Evolutionary conservation across 2,329 filamentous ascomycete genomes (phyloP).

Genomic region (Penicillium brevicompactum): DNA sequence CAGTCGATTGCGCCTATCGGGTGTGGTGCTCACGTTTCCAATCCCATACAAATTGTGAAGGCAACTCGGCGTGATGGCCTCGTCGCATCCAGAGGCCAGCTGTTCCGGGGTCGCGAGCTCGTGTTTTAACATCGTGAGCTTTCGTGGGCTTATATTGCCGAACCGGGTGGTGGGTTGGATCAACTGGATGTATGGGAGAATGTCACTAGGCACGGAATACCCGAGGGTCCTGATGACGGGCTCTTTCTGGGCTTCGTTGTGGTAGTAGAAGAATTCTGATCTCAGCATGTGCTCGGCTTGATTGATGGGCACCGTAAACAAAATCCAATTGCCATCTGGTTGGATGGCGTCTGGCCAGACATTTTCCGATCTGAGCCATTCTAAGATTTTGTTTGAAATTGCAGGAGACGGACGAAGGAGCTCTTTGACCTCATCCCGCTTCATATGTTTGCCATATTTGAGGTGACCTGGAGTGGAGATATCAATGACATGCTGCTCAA

Average conservation of each 20-base stretch:
- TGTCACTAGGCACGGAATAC: slow-evolving; percentile 63
- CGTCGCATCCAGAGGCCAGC: slow-evolving; percentile 39
- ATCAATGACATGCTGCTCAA: slow-evolving; percentile 62
- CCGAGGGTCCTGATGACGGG: slow-evolving; percentile 57
- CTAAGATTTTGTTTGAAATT: slow-evolving; percentile 52
- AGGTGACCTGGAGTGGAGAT: slow-evolving; percentile 63
- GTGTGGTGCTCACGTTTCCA: slow-evolving; percentile 29
- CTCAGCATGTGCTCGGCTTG: slow-evolving; percentile 59
- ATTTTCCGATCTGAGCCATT: slow-evolving; percentile 58
- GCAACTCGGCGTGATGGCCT: slow-evolving; percentile 51
- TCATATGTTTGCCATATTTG: slow-evolving; percentile 64
- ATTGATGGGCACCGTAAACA: slow-evolving; percentile 46
- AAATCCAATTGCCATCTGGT: slow-evolving; percentile 63
- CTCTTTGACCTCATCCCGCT: slow-evolving; percentile 59
- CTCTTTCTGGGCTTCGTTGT: slow-evolving; percentile 45
- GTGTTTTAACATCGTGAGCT: slow-evolving; percentile 31
- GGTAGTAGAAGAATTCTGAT: slow-evolving; percentile 61
- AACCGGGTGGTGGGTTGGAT: slow-evolving; percentile 69
- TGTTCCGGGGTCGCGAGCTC: slow-evolving; percentile 17
- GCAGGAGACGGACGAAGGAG: slow-evolving; percentile 55
- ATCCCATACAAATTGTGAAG: slow-evolving; percentile 54
- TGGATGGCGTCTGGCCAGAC: slow-evolving; percentile 51
- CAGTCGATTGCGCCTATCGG: slow-evolving; percentile 41
- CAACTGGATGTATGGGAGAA: slow-evolving; percentile 60
- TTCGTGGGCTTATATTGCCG: slow-evolving; percentile 51